Evolutionary conservation across 2,329 filamentous ascomycete genomes (phyloP).

Genomic region (Fusarium algeriense): DNA sequence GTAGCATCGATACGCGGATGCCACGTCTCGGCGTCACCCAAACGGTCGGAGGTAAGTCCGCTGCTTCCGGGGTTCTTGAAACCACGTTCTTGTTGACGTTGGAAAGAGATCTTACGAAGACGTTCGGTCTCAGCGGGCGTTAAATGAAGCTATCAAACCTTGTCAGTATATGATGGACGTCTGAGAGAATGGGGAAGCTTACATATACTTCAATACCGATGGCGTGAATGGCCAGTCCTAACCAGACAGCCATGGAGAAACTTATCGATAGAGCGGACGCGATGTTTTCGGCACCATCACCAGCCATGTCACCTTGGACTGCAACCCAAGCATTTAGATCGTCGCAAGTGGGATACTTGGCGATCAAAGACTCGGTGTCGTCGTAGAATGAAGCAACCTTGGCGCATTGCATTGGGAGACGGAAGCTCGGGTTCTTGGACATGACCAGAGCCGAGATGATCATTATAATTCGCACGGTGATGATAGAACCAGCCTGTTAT

Average conservation of each 20-base stretch:
- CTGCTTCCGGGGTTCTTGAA: constrained; percentile 11
- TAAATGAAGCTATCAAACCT: not conserved
- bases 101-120: constrained; percentile 12
- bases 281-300: constrained; percentile 9
- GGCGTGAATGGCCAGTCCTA: constrained; percentile 13
- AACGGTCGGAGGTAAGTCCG: constrained; percentile 12
- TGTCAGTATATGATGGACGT: not conserved
- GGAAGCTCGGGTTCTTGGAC: constrained; percentile 17
- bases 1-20: not conserved
- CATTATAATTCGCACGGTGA: constrained; percentile 22
- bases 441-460: constrained; percentile 12
- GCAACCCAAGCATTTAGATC: constrained; percentile 18
- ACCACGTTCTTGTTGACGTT: constrained; percentile 17
- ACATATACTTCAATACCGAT: constrained; percentile 28
- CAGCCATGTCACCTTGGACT: constrained; percentile 15
- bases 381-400: constrained; percentile 24
- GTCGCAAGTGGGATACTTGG: constrained; percentile 3
- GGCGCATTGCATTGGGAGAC: constrained; percentile 15
- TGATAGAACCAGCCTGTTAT: constrained; percentile 16
- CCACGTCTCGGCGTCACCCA: constrained; percentile 23
- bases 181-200: rapidly evolving
- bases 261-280: constrained; percentile 14
- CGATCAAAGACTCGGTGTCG: not conserved
- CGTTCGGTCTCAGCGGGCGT: constrained; percentile 21
- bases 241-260: constrained; percentile 8